Evolutionary conservation across 768 basidiomycete species (phyloP).

Genomic region (Tulasnella sp.): DNA sequence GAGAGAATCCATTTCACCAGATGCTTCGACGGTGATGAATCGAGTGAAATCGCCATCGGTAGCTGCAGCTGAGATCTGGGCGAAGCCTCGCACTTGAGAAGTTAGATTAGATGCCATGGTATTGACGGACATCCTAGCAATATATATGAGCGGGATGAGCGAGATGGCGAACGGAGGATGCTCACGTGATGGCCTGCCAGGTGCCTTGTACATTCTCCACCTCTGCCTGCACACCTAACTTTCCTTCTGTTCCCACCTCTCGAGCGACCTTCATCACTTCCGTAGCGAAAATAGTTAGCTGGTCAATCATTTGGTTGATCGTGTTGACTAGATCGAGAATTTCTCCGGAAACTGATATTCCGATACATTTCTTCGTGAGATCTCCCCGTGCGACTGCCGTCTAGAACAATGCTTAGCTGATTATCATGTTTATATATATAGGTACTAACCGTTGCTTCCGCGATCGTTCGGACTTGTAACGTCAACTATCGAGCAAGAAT

Average conservation of each 20-base stretch:
- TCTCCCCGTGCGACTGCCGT: slow-evolving; percentile 92
- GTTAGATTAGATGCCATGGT: slow-evolving; percentile 95
- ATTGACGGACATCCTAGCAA: slow-evolving; percentile 75
- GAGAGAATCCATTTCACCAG: slow-evolving; percentile 97
- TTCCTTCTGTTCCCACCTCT: slow-evolving; percentile 98
- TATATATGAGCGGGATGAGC: background rate
- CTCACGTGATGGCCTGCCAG: slow-evolving; percentile 97
- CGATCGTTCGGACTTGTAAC: slow-evolving; percentile 84
- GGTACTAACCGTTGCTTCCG: slow-evolving; percentile 66
- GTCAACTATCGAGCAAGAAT: slow-evolving; percentile 50
- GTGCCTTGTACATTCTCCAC: slow-evolving; percentile 94
- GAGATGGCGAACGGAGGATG: slow-evolving; percentile 17
- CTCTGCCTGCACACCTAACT: slow-evolving; percentile 93
- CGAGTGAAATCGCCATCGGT: slow-evolving; percentile 98
- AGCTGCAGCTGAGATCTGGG: slow-evolving; percentile 95
- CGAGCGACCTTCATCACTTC: slow-evolving; percentile 91
- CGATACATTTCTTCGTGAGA: slow-evolving; percentile 83
- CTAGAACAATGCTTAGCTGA: slow-evolving; percentile 22
- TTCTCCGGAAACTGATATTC: slow-evolving; percentile 88
- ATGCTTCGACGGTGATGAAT: slow-evolving; percentile 98
- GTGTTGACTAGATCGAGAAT: slow-evolving; percentile 94
- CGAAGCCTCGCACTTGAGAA: slow-evolving; percentile 98
- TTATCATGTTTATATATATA: background rate
- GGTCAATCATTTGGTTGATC: slow-evolving; percentile 81
- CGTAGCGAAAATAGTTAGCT: slow-evolving; percentile 53